Evolutionary conservation across 345 rosid species (phyloP).

Genomic region (Angophora floribunda): DNA sequence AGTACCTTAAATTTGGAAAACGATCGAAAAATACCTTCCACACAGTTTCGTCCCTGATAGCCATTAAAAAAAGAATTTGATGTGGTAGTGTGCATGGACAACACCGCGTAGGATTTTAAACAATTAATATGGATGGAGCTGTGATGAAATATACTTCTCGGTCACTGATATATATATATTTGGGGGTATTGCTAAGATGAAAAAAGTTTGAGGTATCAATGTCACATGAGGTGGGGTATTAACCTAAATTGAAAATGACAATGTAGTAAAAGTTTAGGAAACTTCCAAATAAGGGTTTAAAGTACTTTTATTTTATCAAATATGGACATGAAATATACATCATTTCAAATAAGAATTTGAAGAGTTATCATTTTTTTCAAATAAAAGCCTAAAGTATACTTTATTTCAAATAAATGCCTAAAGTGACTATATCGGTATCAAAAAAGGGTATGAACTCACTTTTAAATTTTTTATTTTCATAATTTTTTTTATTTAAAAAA

Average conservation of each 20-base stretch:
- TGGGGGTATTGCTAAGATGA: neutral
- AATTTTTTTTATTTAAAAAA: too few species aligned
- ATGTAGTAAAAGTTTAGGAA: neutral
- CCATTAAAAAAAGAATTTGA: neutral
- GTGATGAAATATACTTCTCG: neutral
- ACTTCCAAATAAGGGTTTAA: too few species aligned
- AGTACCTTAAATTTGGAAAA: neutral
- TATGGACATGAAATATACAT: too few species aligned
- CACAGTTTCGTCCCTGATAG: neutral
- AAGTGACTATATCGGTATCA: too few species aligned
- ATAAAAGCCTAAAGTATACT: too few species aligned
- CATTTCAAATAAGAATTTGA: too few species aligned
- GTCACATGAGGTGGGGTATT: neutral
- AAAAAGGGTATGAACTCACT: too few species aligned
- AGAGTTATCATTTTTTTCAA: too few species aligned
- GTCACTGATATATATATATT: neutral
- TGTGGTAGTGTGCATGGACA: neutral
- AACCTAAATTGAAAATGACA: neutral
- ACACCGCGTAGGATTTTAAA: too few species aligned
- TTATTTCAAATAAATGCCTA: too few species aligned
- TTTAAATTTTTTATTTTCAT: too few species aligned
- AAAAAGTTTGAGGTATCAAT: neutral
- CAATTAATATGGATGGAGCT: neutral
- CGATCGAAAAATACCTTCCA: neutral
- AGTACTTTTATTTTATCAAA: too few species aligned